phyloP scores from a whole-genome alignment of 768 basidiomycete species.

The Trametopsis cervina region DNA sequence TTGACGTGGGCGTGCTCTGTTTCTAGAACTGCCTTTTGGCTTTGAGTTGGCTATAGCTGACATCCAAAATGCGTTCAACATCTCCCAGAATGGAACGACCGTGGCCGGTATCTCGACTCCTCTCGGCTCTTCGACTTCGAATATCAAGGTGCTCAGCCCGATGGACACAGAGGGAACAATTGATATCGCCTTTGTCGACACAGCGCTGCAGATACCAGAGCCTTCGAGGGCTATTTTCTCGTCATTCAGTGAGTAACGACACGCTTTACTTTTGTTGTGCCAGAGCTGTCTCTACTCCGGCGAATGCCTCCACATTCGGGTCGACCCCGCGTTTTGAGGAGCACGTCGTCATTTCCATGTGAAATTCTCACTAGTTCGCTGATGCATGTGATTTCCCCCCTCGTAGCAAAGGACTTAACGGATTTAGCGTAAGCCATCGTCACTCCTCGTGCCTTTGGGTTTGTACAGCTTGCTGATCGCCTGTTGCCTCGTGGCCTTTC shows the following conservation, averaged over 20 bases:
- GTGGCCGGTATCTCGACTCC: constrained; percentile 59
- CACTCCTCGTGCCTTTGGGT: constrained; percentile 22
- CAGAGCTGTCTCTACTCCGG: too few species aligned
- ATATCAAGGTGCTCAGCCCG: constrained; percentile 42
- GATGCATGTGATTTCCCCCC: constrained; percentile 4
- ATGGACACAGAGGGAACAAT: constrained; percentile 56
- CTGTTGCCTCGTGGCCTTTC: too few species aligned
- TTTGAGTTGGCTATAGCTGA: constrained; percentile 51
- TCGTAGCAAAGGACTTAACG: constrained; percentile 50
- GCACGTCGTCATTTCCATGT: too few species aligned
- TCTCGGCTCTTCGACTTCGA: constrained; percentile 55
- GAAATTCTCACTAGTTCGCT: too few species aligned
- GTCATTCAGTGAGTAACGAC: constrained; percentile 42
- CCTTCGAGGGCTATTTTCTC: constrained; percentile 45
- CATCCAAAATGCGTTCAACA: constrained; percentile 61
- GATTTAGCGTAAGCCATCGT: constrained; percentile 20
- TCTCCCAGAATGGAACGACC: constrained; percentile 42
- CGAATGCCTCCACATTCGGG: too few species aligned
- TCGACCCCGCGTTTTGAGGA: too few species aligned
- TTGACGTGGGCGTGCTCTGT: not conserved
- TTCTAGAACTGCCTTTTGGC: constrained; percentile 57
- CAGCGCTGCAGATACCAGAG: constrained; percentile 42
- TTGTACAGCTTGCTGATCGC: too few species aligned
- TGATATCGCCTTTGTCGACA: constrained; percentile 53
- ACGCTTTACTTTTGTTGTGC: not conserved